These are phyloP conservation scores for Geranium brycei DNA, from an alignment of 345 rosid genomes.

Conservation along the genomic window DNA sequence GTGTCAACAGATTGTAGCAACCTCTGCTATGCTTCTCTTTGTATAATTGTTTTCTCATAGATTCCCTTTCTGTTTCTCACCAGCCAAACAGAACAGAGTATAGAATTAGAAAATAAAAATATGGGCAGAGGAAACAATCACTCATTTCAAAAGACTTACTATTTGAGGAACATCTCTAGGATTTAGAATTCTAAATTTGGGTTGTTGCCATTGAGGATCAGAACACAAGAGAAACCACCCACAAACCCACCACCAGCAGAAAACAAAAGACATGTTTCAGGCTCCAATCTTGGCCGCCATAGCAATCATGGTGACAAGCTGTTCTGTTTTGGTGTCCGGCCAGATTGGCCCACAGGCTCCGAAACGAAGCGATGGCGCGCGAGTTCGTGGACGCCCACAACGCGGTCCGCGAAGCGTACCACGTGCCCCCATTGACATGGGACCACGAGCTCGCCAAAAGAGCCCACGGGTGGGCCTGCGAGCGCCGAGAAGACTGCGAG, in stretches of 20 bases:
- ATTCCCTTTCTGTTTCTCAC: too few species aligned
- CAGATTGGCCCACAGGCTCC: neutral
- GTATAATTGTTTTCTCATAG: too few species aligned
- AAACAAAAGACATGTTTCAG: neutral
- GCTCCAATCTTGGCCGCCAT: neutral
- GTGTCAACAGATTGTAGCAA: too few species aligned
- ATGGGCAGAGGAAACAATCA: neutral
- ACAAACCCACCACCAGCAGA: too few species aligned
- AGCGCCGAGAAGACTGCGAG: constrained; percentile 16
- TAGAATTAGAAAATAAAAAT: too few species aligned
- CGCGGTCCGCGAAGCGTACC: constrained; percentile 9
- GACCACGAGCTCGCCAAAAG: constrained; percentile 16
- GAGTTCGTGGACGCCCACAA: constrained; percentile 29
- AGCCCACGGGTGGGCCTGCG: constrained; percentile 13
- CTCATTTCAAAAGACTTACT: neutral
- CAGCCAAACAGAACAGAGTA: too few species aligned
- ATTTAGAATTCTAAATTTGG: too few species aligned
- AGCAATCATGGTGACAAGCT: neutral
- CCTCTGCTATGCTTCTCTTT: too few species aligned
- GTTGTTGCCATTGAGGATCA: neutral
- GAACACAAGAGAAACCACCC: neutral
- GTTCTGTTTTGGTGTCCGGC: neutral
- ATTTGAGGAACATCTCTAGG: constrained; percentile 1
- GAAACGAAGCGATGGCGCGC: neutral
- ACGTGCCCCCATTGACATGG: constrained; percentile 28